phyloP scores from a whole-genome alignment of 768 basidiomycete genomes.

The Pisolithus tinctorius region DNA sequence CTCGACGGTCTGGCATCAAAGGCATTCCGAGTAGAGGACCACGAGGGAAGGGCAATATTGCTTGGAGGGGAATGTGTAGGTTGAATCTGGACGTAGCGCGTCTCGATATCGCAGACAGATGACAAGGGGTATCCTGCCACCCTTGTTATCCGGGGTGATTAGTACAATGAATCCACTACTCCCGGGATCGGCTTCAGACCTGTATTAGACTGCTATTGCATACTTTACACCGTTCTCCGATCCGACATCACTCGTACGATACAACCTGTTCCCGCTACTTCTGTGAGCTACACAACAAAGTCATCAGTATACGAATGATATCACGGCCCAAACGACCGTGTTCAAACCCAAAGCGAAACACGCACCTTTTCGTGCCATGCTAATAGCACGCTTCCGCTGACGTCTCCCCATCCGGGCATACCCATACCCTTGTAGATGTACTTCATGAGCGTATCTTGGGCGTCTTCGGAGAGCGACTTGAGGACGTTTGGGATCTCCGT shows the following conservation, averaged over 20 bases:
- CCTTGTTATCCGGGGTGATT: no score
- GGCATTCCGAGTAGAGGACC: constrained; percentile 18
- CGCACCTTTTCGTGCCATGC: constrained; percentile 96
- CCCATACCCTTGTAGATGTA: constrained; percentile 98
- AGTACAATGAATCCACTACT: no score
- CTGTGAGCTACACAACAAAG: constrained; percentile 59
- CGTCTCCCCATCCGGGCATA: constrained; percentile 50
- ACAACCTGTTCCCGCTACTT: constrained; percentile 89
- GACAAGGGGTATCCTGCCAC: no score
- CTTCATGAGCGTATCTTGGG: constrained; percentile 93
- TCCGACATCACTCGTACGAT: constrained; percentile 86
- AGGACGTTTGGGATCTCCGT: constrained; percentile 77
- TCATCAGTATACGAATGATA: not conserved
- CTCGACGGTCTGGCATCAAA: constrained; percentile 4
- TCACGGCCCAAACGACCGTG: not conserved
- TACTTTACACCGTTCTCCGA: constrained; percentile 43
- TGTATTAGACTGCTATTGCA: not conserved
- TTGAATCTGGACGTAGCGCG: no score
- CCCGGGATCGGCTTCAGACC: no score
- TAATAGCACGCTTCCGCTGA: constrained; percentile 55
- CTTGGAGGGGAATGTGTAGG: not conserved
- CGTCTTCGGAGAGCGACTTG: constrained; percentile 62
- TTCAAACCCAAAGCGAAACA: not conserved
- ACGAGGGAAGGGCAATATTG: constrained; percentile 12
- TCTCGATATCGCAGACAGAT: no score